Conservation (phyloP, 2,329 filamentous ascomycete genomes). For the Exophiala oligosperma region DNA sequence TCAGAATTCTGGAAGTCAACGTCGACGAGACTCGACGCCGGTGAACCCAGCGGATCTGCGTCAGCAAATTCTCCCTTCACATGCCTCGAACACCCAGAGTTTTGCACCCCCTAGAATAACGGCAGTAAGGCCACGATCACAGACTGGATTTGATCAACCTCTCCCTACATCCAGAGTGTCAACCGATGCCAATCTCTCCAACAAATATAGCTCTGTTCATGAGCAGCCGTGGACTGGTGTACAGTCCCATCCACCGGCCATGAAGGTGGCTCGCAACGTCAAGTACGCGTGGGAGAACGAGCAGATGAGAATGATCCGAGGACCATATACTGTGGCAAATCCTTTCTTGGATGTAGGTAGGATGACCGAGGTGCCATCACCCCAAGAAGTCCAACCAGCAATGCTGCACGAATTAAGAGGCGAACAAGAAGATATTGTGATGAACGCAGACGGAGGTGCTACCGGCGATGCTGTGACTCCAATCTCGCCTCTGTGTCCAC, state of each 20-base stretch:
- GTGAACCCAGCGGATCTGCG: neutral
- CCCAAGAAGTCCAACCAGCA: conserved; percentile 5
- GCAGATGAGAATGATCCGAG: neutral
- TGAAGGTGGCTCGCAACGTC: neutral
- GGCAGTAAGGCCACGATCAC: conserved; percentile 6
- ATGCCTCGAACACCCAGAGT: neutral
- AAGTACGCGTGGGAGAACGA: conserved; percentile 2
- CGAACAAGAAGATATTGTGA: conserved; percentile 18
- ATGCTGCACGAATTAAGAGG: conserved; percentile 3
- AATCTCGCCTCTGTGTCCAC: conserved; percentile 6
- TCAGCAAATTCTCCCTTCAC: neutral
- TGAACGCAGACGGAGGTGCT: conserved; percentile 8
- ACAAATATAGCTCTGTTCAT: neutral
- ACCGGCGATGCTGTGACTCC: neutral
- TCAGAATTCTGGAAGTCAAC: neutral
- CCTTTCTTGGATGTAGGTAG: conserved; percentile 7
- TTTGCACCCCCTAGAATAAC: neutral
- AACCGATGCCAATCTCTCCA: neutral
- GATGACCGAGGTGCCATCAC: conserved; percentile 10
- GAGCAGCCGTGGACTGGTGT: neutral
- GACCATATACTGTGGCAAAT: conserved; percentile 14
- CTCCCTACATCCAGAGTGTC: neutral
- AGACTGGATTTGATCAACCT: conserved; percentile 1
- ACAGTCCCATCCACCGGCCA: neutral
- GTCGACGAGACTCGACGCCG: conserved; percentile 2